These are phyloP conservation scores for Microbotryum violaceum DNA, from an alignment of 1,284 basidiomycete species.

Conservation along the genomic window DNA sequence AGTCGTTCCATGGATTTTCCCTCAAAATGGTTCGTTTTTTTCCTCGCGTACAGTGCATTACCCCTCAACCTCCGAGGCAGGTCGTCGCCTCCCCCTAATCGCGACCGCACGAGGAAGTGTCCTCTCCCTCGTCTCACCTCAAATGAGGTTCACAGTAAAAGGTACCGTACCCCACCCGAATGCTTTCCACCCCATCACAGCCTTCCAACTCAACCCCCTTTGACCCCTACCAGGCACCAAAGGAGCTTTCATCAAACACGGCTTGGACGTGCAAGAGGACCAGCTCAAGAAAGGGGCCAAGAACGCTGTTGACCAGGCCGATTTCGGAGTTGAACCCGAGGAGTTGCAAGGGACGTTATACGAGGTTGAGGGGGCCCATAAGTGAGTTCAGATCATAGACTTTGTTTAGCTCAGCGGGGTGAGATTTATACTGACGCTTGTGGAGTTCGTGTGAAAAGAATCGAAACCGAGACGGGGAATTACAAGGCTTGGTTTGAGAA, in stretches of 20 bases:
- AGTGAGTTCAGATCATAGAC: neutral
- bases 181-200: neutral
- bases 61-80: constrained; percentile 40
- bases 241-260: constrained; percentile 66
- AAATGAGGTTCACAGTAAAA: constrained; percentile 56
- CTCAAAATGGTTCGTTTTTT: too few relatives aligned
- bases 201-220: too few relatives aligned
- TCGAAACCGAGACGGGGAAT: constrained; percentile 5
- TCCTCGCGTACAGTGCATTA: constrained; percentile 45
- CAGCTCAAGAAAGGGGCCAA: constrained; percentile 37
- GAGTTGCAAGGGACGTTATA: constrained; percentile 24
- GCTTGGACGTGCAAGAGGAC: constrained; percentile 70
- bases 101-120: constrained; percentile 62
- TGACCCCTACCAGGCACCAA: constrained; percentile 47
- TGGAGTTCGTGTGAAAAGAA: neutral
- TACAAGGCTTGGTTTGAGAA: constrained; percentile 30
- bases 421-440: neutral
- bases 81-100: constrained; percentile 52
- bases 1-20: neutral
- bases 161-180: constrained; percentile 43
- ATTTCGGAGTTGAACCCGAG: constrained; percentile 55
- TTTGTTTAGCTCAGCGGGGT: neutral
- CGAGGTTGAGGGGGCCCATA: constrained; percentile 1
- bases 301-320: constrained; percentile 43
- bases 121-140: constrained; percentile 56